Base-by-base conservation (phyloP, 1,139 yeast genomes). In the Pichia sp. region DNA sequence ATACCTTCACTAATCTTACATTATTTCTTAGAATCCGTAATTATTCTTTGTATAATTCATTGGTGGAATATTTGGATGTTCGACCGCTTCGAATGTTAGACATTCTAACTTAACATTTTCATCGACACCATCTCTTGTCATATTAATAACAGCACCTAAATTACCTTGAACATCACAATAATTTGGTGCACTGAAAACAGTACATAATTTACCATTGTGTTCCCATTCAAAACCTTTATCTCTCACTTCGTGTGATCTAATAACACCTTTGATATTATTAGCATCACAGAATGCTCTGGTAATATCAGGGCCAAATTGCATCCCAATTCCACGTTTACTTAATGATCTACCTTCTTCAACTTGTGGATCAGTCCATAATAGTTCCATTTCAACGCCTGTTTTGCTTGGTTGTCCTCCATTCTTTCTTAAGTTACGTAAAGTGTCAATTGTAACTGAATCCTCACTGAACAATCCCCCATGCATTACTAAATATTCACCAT, bases 331-430 rank as follows among this genome's bases (percentile, higher is more conserved):
- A 64, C 99, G 79, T 68, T 89, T 89, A 24, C 95, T 85, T 5
- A 95, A 88, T 1, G 89, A 80, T 44, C 95, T 76, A 15, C 98
- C 98, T 18, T 77, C 70, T 12, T 68, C 72, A 0, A 73, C 72
- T 65, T 89, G 97, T 1, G 99, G 99, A 65, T 92, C 99, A 0
- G 97, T 87, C 99, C 99, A 92, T 52, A 92, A 72, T 64, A 94
- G 74, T 63, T 92, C 98, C 97, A 90, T 92, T 66, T 94, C 95
- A 43, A 88, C 71, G 11, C 98, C 98, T 50, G 85, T 89, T 57
- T 82, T 77, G 41, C 96, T 94, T 20, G 97, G 97, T 68, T 89
- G 97, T 26, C 79, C 74, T 55, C 96, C 71, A 62, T 89, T 80
- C 36, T 32, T 32, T 13, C 15, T 32, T 54, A 84, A 72, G 36